Evolutionary conservation across 192 early-diverging fungal genomes (phyloP), one percentile per base, ranked within the genome.

Genomic region (Bifiguratus adelaidae): DNA sequence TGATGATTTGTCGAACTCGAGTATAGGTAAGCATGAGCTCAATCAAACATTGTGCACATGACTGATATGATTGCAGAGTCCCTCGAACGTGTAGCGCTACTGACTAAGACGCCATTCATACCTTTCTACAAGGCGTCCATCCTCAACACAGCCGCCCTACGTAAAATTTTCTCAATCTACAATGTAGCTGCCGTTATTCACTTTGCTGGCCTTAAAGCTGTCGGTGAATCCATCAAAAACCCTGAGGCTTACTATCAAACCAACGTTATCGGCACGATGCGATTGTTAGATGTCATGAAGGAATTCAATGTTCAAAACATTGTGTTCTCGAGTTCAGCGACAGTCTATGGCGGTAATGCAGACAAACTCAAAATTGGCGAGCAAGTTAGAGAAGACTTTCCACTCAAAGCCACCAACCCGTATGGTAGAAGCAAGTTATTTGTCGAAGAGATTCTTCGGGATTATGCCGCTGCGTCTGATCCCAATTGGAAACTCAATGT

Each of bases 271-370:
- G 91, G 89, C 50, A 92, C 91, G 2, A 68, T 95, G 35, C 82
- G 74, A 45, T 62, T 95, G 24, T 57, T 95, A 27, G 80, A 86
- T 32, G 66, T 80, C 15, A 84, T 95, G 79, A 63, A 82, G 34
- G 74, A 83, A 60, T 74, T 80, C 69, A 71, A 73, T 34, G 77
- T 83, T 60, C 78, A 84, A 64, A 78, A 91, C 73, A 78, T 95
- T 61, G 86, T 95, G 48, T 92, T 95, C 50, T 91, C 88, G 15
- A 92, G 89, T 20, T 89, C 91, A 0, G 92, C 90, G 8, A 87
- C 92, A 4, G 71, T 95, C 33, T 95, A 89, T 69, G 85, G 85
- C n/a, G 30, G 51, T 7, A 60, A 63, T 8, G 36, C 47, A 19
- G 48, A 45, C 2, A 46, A 48, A n/a, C 60, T 51, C 1, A 63